Conservation (phyloP, 2,329 filamentous ascomycete genomes). For the Lasiodiplodia citricola region DNA sequence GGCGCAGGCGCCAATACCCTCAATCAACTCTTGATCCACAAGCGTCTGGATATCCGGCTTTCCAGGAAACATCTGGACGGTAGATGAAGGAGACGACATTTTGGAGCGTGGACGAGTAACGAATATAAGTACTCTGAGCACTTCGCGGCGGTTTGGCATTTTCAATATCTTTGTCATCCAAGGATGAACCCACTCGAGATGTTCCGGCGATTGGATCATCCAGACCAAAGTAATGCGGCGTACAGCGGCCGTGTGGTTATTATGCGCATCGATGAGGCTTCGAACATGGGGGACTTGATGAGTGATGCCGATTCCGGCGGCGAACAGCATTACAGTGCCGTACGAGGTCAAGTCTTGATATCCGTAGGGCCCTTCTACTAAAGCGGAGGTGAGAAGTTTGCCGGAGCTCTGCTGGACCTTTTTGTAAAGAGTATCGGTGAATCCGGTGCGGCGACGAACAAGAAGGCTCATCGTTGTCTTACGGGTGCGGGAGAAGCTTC, state of each 20-base stretch:
- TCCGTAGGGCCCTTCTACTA: conserved; percentile 87
- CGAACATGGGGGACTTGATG: conserved; percentile 90
- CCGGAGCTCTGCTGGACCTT: conserved; percentile 62
- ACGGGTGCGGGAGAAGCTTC: conserved; percentile 53
- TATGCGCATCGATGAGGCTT: conserved; percentile 62
- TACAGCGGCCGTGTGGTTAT: conserved; percentile 76
- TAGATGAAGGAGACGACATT: conserved; percentile 75
- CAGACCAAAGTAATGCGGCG: conserved; percentile 84
- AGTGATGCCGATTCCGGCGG: conserved; percentile 92
- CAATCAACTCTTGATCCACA: conserved; percentile 79
- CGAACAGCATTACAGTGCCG: conserved; percentile 87
- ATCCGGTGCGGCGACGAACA: conserved; percentile 84
- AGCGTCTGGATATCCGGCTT: conserved; percentile 81
- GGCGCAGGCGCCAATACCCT: conserved; percentile 85
- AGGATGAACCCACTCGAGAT: conserved; percentile 89
- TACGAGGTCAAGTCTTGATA: conserved; percentile 89
- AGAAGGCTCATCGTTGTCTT: conserved; percentile 76
- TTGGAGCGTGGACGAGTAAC: conserved; percentile 86
- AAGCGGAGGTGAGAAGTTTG: conserved; percentile 69
- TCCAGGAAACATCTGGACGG: conserved; percentile 90
- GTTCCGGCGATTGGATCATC: conserved; percentile 88
- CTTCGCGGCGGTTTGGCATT: conserved; percentile 79
- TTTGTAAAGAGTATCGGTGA: conserved; percentile 82
- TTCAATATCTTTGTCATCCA: conserved; percentile 87
- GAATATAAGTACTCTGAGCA: conserved; percentile 86